These are phyloP conservation scores for Gaeumannomyces tritici DNA, from an alignment of 2,329 filamentous ascomycete species.

Conservation along the genomic window DNA sequence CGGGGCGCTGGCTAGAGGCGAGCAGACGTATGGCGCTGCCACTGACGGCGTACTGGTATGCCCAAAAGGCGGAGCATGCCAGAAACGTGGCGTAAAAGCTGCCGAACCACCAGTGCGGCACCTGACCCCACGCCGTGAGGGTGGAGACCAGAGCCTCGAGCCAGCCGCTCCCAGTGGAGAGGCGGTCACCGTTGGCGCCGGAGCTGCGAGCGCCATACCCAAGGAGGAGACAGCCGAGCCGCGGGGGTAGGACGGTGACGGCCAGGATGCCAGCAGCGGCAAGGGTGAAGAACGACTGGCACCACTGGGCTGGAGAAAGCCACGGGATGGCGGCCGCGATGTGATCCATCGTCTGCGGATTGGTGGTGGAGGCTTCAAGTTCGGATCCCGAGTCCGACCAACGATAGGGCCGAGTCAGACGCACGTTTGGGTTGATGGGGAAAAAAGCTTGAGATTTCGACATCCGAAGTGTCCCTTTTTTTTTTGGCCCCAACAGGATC, in stretches of 20 bases:
- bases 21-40: conserved; percentile 44
- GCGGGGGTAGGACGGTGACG: conserved; percentile 32
- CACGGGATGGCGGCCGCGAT: neutral
- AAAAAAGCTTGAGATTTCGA: neutral
- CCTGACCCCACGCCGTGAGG: conserved; percentile 24
- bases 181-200: conserved; percentile 2
- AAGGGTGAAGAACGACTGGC: conserved; percentile 38
- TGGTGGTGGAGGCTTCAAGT: no score
- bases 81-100: conserved; percentile 78
- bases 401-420: neutral
- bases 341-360: neutral
- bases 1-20: conserved; percentile 24
- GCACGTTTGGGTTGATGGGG: neutral
- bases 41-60: conserved; percentile 45
- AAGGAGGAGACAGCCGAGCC: conserved; percentile 33
- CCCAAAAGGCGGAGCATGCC: conserved; percentile 65
- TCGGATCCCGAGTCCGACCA: neutral
- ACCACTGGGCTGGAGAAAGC: conserved; percentile 21
- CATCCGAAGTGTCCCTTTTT: neutral
- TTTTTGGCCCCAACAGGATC: no score
- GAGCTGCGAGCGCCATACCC: conserved; percentile 40
- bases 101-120: conserved; percentile 40
- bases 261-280: conserved; percentile 28
- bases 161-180: neutral
- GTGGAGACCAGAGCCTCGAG: conserved; percentile 19